These are phyloP conservation scores for Oidium heveae DNA, from an alignment of 2,329 filamentous ascomycete genomes.

Conservation along the genomic window DNA sequence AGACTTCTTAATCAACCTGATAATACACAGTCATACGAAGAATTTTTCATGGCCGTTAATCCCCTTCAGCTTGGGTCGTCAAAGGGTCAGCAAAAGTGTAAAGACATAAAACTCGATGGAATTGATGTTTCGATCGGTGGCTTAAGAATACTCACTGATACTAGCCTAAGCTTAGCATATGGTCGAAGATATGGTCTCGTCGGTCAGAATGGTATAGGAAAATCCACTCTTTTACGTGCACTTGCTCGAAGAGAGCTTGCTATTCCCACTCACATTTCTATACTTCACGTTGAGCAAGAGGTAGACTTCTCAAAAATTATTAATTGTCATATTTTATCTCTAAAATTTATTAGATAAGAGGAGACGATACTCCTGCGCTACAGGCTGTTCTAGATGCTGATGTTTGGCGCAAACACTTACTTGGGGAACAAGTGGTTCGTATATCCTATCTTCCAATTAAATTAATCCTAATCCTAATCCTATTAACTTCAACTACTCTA, in stretches of 20 bases:
- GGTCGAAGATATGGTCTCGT: constrained; percentile 89
- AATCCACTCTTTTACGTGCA: constrained; percentile 80
- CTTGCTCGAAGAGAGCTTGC: constrained; percentile 80
- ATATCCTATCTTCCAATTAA: background rate
- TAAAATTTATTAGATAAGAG: constrained; percentile 39
- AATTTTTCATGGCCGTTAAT: constrained; percentile 99
- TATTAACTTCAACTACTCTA: no score
- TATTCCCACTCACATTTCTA: constrained; percentile 92
- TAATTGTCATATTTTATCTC: background rate
- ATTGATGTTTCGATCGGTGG: constrained; percentile 87
- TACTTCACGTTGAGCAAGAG: constrained; percentile 97
- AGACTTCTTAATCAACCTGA: constrained; percentile 63
- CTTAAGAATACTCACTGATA: constrained; percentile 71
- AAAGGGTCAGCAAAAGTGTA: constrained; percentile 60
- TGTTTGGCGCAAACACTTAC: constrained; percentile 89
- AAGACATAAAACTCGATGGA: constrained; percentile 94
- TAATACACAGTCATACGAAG: constrained; percentile 77
- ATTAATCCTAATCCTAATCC: background rate
- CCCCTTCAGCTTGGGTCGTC: constrained; percentile 61
- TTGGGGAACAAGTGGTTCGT: constrained; percentile 63
- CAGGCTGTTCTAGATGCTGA: constrained; percentile 94
- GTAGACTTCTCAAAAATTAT: constrained; percentile 19
- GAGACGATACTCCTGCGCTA: constrained; percentile 82
- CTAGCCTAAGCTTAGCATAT: constrained; percentile 70
- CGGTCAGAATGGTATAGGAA: constrained; percentile 97